Conservation (phyloP, 1,284 basidiomycete genomes). For the Rhodofomes roseus region DNA sequence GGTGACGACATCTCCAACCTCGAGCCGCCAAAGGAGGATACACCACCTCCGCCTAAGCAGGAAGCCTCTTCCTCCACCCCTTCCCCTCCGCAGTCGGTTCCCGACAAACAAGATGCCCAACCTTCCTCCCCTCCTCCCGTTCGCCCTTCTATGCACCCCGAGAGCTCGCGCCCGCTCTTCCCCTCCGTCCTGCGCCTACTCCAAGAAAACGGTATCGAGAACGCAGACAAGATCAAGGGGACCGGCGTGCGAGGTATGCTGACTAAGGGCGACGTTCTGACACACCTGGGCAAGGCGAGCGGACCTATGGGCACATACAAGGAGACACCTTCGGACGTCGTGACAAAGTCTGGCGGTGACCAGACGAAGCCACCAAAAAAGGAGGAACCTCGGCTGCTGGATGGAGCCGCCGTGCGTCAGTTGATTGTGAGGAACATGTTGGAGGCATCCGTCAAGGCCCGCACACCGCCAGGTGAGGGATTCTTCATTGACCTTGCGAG, state of each 20-base stretch:
- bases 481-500: background rate
- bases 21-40: conserved; percentile 60
- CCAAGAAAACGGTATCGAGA: conserved; percentile 51
- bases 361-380: conserved; percentile 25
- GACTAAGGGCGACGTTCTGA: conserved; percentile 87
- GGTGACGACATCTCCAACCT: conserved; percentile 92
- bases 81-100: conserved; percentile 20
- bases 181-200: conserved; percentile 76
- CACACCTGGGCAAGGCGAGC: conserved; percentile 78
- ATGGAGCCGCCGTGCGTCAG: conserved; percentile 66
- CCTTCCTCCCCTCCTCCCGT: conserved; percentile 19
- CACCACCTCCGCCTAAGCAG: conserved; percentile 17
- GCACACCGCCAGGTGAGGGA: conserved; percentile 41
- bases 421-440: conserved; percentile 71
- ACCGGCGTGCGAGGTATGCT: conserved; percentile 87
- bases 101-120: conserved; percentile 25
- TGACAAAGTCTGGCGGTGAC: conserved; percentile 14
- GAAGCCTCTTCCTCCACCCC: conserved; percentile 30
- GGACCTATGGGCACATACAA: conserved; percentile 75
- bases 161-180: conserved; percentile 64
- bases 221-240: conserved; percentile 61
- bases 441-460: conserved; percentile 54
- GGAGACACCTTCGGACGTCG: conserved; percentile 32
- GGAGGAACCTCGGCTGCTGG: conserved; percentile 41
- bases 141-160: conserved; percentile 33